phyloP scores from a whole-genome alignment of 441 rosid genomes.

The Arabidopsis hybrid region DNA sequence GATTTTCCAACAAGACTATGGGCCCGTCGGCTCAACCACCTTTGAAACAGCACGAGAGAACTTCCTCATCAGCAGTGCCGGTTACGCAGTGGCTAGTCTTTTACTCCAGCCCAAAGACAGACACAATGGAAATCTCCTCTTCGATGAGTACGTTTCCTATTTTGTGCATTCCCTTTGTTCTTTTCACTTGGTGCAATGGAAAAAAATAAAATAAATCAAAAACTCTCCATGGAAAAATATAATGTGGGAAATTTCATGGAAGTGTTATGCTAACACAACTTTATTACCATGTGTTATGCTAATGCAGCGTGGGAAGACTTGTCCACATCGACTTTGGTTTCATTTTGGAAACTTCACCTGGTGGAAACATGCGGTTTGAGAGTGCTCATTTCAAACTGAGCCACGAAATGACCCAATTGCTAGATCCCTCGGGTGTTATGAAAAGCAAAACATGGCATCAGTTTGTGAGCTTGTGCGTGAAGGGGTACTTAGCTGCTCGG shows the following conservation, averaged over 20 bases:
- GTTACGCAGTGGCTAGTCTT: conserved; percentile 98
- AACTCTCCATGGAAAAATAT: background rate
- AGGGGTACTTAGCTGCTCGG: conserved; percentile 92
- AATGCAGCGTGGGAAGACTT: conserved; percentile 83
- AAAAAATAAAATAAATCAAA: background rate
- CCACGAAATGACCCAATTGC: conserved; percentile 98
- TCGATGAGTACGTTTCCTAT: conserved; percentile 65
- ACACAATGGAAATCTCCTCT: conserved; percentile 98
- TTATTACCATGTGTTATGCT: background rate
- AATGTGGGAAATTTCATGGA: background rate
- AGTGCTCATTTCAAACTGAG: conserved; percentile 99
- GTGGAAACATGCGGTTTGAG: conserved; percentile 97
- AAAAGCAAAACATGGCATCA: conserved; percentile 91
- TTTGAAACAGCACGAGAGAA: conserved; percentile 96
- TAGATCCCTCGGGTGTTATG: conserved; percentile 96
- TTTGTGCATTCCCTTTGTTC: background rate
- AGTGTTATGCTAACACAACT: conserved; percentile 25
- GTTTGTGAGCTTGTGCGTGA: conserved; percentile 92
- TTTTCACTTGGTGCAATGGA: conserved; percentile 19
- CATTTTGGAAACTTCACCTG: conserved; percentile 95
- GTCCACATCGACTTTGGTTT: conserved; percentile 99
- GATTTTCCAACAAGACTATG: conserved; percentile 96
- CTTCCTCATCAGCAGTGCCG: conserved; percentile 96
- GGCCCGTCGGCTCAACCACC: conserved; percentile 86
- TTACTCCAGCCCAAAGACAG: conserved; percentile 98